Base-by-base conservation (phyloP, 805 yeast genomes). In the Myxozyma mucilagina region DNA sequence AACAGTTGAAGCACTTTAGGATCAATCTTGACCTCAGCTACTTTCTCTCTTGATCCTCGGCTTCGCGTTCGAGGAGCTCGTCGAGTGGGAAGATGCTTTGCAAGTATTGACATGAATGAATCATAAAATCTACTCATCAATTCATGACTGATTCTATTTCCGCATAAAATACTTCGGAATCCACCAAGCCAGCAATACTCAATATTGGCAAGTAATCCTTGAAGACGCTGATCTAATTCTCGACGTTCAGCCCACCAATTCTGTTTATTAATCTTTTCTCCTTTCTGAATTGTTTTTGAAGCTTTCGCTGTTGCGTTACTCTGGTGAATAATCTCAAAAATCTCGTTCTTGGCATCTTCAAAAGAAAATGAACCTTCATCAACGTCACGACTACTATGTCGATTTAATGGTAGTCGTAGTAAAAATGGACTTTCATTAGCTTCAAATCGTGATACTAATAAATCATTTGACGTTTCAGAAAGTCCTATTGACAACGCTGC, bases 211-310 rank as follows among this genome's bases (percentile, higher is more conserved):
- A 93, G 70, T n/a, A 91, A 72, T 1, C 72, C 72, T 43, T 79
- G 72, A 55, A 93, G 69, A 50, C 80, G 73, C 9, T 76, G 71
- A 71, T 93, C 97, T 16, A 91, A 75, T 0, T 72, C 74, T 57
- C 82, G 83, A 52, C 97, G 76, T 34, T 76, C 75, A 44, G 79
- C 78, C 96, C 97, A 94, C 97, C 97, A 93, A 7, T 75, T 65
- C 49, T 79, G 80, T 87, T 45, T 84, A 86, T 48, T 80, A 0
- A 93, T 86, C 32, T 53, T 58, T 5, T 51, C 60, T 8, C 56
- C 59, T 10, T 56, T 36, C 32, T 18, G 56, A 9, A 62, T 18
- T 24, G n/a, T 38, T 16, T 45, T 56, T 4, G 67, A 61, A 1
- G 63, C 57, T 29, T 62, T 62, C 9, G 65, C 56, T 0, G 90